Base-by-base conservation (phyloP, 2,329 filamentous ascomycete species). In the Rhexocercosporidium sp. region DNA sequence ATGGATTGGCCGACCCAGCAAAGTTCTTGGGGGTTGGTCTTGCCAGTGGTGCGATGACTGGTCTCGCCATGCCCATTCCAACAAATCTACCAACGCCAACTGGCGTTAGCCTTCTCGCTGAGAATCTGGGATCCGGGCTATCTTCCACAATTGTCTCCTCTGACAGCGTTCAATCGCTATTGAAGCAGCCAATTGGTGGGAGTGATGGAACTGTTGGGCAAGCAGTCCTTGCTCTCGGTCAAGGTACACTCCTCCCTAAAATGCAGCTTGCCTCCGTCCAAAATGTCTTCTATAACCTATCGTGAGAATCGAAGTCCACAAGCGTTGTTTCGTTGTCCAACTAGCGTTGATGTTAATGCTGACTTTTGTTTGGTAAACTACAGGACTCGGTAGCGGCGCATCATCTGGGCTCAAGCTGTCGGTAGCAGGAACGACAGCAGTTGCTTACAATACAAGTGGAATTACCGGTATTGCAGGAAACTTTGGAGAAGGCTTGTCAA, bases 391-490 rank as follows among this genome's bases (percentile, higher is more conserved):
- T 9, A 25, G 65, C 12, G 56, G 65, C 1, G 65, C 65, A 53
- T 61, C 56, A 7, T 56, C 61, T 29, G 61, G 41, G 12, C 46
- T 67, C 31, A 44, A 63, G 37, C 20, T 64, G 46, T 14, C 49
- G 0, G 49, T 18, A 18, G 44, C 22, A 9, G n/a, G 34, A 46
- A 25, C 44, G 22, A 22, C 31, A 1, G 22, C 44, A 22, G 20
- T 27, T 3, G 27, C 20, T n/a, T 67, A 37, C 34, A 64, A 64
- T 29, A 67, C 60, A 18, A 47, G 29, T 54, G 65, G 65, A 3
- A 62, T 67, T 34, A 67, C 46, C 54, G 65, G 65, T 4, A 49
- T 67, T 16, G 65, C 65, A 29, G 65, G 65, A 27, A 67, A 61
- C n/a, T 59, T 64, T 61, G 65, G 65, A 12, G 60, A 67, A 47